Conservation (phyloP, 2,329 filamentous ascomycete species). For the Daldinia eschscholtzii region DNA sequence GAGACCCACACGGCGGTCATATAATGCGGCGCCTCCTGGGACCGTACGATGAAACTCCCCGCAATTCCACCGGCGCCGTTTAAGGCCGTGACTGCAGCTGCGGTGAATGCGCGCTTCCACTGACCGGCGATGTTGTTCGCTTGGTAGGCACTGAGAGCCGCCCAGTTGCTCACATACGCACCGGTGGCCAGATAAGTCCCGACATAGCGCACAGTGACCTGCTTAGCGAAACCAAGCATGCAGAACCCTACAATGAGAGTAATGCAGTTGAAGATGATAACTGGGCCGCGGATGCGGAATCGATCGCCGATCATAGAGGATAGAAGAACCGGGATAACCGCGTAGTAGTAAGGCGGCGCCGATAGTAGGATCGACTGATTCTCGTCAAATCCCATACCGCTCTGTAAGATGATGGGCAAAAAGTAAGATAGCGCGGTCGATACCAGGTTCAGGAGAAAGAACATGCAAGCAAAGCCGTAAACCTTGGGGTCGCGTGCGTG, state of each 20-base stretch:
- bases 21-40: constrained; percentile 72
- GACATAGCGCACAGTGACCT: constrained; percentile 72
- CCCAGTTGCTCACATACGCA: constrained; percentile 77
- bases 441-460: constrained; percentile 76
- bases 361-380: constrained; percentile 71
- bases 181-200: constrained; percentile 76
- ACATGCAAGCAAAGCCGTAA: constrained; percentile 73
- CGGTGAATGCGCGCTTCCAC: constrained; percentile 74
- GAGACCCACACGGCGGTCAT: constrained; percentile 75
- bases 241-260: constrained; percentile 73
- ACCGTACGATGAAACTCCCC: constrained; percentile 74
- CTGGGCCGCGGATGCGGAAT: constrained; percentile 69
- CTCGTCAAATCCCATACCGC: constrained; percentile 66
- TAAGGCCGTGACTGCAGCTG: constrained; percentile 69
- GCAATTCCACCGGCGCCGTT: constrained; percentile 75
- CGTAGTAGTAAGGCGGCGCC: constrained; percentile 76
- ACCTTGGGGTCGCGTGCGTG: constrained; percentile 72
- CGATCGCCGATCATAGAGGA: constrained; percentile 73
- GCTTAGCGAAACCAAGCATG: constrained; percentile 72
- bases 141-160: constrained; percentile 72
- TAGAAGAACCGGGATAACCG: constrained; percentile 72
- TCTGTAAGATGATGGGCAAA: constrained; percentile 69
- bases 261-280: constrained; percentile 74
- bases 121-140: constrained; percentile 73
- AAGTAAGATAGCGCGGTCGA: constrained; percentile 76